Evolutionary conservation across 2,329 filamentous ascomycete genomes (phyloP), one percentile per base, ranked within the genome.

Genomic region (Alternaria hordeiaustralica): DNA sequence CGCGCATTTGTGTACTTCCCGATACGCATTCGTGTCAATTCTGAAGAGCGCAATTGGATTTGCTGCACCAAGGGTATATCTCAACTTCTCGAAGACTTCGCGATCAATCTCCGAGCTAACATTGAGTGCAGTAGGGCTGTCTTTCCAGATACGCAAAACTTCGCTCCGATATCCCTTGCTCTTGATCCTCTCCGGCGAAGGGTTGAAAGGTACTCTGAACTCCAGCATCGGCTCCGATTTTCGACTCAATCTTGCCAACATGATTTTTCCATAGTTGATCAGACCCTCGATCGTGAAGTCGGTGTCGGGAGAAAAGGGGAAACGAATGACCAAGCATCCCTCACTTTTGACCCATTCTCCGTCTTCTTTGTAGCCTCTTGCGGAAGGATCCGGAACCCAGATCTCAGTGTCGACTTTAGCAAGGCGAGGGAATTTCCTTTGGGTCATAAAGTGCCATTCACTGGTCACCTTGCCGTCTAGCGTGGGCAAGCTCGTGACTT

Each of bases 361-460:
- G 33, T 85, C 82, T 51, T 80, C 72, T 15, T 80, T 81, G 65
- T 88, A 86, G 2, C 84, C 82, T 61, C 83, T 82, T 33, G 86
- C 84, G 66, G 84, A 82, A 51, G 85, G 81, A 78, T 93, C 90
- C 0, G 91, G 91, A 25, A 90, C 79, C 90, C 90, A 94, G n/a
- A 90, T 80, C 69, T 89, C 84, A 0, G 87, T 85, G 61, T 83
- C 85, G 55, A 97, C 85, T 50, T 89, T 89, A 8, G 92, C 90
- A 55, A 98, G 84, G 45, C 85, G 86, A 2, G 93, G 89, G 68
- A 89, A 89, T 68, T 91, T 86, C 60, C 91, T 83, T 75, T 89
- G 87, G 0, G 92, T 93, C 76, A 93, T 83, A 75, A 92, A 90
- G 13, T 89, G 85, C 92, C 92, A 96, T 58, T 77, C 72, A 61